phyloP scores from a whole-genome alignment of 441 rosid genomes.

The Mallotus repandus region DNA sequence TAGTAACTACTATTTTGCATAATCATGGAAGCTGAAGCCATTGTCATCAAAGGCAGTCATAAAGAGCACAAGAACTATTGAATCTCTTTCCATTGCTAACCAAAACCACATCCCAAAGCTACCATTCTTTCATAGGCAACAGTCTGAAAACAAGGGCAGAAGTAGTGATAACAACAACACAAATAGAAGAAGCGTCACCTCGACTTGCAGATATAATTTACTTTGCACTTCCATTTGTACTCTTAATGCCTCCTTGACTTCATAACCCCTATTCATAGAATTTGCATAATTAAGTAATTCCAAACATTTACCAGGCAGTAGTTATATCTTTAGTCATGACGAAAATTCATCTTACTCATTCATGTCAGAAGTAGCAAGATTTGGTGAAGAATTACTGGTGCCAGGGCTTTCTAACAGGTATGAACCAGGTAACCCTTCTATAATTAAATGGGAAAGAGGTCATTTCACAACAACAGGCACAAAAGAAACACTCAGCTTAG shows the following conservation, averaged over 20 bases:
- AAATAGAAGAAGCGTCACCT: conserved; percentile 36
- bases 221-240: conserved; percentile 73
- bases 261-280: conserved; percentile 45
- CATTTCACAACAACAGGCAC: conserved; percentile 9
- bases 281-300: conserved; percentile 14
- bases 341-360: conserved; percentile 45
- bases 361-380: conserved; percentile 38
- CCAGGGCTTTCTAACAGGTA: conserved; percentile 48
- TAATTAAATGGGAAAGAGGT: conserved; percentile 19
- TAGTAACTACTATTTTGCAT: too few species aligned
- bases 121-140: background rate
- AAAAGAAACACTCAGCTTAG: background rate
- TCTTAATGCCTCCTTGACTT: conserved; percentile 67
- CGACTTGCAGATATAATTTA: conserved; percentile 63
- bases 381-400: conserved; percentile 34
- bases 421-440: conserved; percentile 42
- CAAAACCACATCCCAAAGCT: background rate
- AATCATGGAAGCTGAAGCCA: too few species aligned
- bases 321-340: conserved; percentile 3
- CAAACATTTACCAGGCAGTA: conserved; percentile 4
- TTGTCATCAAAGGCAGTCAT: background rate
- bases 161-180: background rate
- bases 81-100: background rate
- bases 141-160: background rate
- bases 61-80: background rate